A percentile compares a stretch with the other conserved stretches of the same genome.
Conservation (phyloP, 371 early-diverging fungal genomes). For the Rhizopus delemar region DNA sequence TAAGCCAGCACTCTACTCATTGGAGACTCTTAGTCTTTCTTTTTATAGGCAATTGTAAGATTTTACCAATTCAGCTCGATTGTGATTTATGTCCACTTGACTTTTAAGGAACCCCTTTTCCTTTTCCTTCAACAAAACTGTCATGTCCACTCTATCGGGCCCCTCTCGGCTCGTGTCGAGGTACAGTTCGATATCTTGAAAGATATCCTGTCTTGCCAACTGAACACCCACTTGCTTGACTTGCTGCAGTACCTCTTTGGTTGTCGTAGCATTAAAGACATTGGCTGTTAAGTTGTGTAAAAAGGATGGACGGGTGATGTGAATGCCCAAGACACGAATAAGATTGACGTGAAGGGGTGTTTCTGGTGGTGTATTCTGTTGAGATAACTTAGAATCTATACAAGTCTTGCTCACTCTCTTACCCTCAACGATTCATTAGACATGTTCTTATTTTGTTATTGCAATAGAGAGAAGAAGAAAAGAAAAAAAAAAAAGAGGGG, state of each 20-base stretch:
- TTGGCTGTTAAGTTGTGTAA: conserved; percentile 34
- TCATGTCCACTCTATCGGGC: conserved; percentile 63
- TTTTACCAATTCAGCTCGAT: conserved; percentile 47
- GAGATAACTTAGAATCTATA: no score
- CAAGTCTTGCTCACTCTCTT: background rate
- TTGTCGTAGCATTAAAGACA: conserved; percentile 54
- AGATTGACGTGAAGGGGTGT: conserved; percentile 46
- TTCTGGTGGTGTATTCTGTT: conserved; percentile 25
- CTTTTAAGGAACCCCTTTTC: conserved; percentile 31
- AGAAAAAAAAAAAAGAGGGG: background rate
- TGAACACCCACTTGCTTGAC: conserved; percentile 62
- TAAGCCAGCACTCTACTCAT: conserved; percentile 56
- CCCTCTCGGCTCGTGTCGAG: conserved; percentile 56
- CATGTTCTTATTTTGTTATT: background rate
- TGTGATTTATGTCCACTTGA: conserved; percentile 31
- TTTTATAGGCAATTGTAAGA: background rate
- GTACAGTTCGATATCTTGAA: conserved; percentile 67
- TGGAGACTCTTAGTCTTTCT: no score
- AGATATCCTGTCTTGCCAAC: conserved; percentile 75
- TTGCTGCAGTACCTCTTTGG: conserved; percentile 60
- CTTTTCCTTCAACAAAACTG: conserved; percentile 53
- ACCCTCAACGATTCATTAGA: background rate
- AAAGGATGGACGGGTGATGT: conserved; percentile 43
- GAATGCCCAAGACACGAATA: conserved; percentile 38
- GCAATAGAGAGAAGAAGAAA: no score